Conservation (phyloP, 495 filamentous ascomycete genomes). For the Glonium stellatum region DNA sequence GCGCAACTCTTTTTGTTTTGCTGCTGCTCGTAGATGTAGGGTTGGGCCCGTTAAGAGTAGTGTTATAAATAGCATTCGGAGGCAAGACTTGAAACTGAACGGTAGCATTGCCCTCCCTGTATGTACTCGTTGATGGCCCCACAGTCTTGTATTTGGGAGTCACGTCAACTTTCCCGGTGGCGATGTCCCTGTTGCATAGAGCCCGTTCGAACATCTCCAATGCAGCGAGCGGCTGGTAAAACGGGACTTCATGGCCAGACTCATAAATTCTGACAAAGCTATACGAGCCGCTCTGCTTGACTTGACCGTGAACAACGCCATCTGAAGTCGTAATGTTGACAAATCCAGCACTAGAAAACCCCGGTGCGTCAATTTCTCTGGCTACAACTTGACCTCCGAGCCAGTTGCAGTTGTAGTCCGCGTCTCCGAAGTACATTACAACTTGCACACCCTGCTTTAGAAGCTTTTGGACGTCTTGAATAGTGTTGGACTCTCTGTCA, state of each 20-base stretch:
- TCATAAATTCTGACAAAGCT: slow-evolving; percentile 52
- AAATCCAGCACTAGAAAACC: slow-evolving; percentile 47
- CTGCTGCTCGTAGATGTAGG: slow-evolving; percentile 13
- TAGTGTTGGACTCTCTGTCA: slow-evolving; percentile 44
- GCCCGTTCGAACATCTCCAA: slow-evolving; percentile 54
- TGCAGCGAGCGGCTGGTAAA: slow-evolving; percentile 59
- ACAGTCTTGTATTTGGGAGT: slow-evolving; percentile 40
- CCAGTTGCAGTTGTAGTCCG: slow-evolving; percentile 60
- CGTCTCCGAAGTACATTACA: slow-evolving; percentile 53
- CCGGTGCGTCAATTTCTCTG: slow-evolving; percentile 40
- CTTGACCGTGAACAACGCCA: slow-evolving; percentile 53
- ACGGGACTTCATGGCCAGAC: slow-evolving; percentile 60
- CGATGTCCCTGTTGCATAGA: slow-evolving; percentile 51
- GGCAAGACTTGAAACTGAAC: slow-evolving; percentile 44
- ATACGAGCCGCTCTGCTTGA: slow-evolving; percentile 61
- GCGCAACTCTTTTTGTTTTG: not conserved
- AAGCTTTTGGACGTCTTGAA: slow-evolving; percentile 45
- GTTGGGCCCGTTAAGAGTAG: slow-evolving; percentile 41
- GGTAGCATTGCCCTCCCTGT: slow-evolving; percentile 52
- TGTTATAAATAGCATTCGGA: slow-evolving; percentile 49
- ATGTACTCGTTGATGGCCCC: slow-evolving; percentile 47
- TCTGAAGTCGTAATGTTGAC: slow-evolving; percentile 49
- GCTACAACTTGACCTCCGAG: slow-evolving; percentile 49
- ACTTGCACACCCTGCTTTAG: slow-evolving; percentile 49
- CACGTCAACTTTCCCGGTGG: slow-evolving; percentile 46